A percentile compares a stretch with the other conserved stretches of the same genome.
Conservation (phyloP, 2,329 filamentous ascomycete species). For the Massarina eburnea region DNA sequence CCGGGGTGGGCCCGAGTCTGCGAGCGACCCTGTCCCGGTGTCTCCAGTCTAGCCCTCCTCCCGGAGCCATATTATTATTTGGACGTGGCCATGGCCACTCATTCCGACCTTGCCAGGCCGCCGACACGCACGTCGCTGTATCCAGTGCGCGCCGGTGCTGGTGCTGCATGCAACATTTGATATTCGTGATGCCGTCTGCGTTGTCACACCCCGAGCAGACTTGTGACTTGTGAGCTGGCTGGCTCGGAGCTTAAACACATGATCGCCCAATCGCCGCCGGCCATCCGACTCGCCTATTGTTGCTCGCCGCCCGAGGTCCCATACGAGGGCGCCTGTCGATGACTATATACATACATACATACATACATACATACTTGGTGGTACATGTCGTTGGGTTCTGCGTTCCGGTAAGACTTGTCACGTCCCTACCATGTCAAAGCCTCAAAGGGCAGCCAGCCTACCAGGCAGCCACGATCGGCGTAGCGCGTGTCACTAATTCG, state of each 20-base stretch:
- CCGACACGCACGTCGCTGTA: not conserved
- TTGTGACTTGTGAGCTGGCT: conserved; percentile 1
- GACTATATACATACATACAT: too few relatives aligned
- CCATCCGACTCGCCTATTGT: not conserved
- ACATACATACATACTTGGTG: too few relatives aligned
- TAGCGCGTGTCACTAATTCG: not conserved
- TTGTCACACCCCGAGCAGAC: not conserved
- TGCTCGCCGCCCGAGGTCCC: too few relatives aligned
- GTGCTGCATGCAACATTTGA: too few relatives aligned
- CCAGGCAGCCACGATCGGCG: not conserved
- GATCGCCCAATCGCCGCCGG: not conserved
- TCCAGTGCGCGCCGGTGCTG: not conserved
- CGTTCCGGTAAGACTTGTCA: too few relatives aligned
- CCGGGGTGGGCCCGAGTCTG: conserved; percentile 2
- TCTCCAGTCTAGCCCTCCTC: too few relatives aligned
- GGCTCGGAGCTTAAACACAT: not conserved
- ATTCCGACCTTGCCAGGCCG: not conserved
- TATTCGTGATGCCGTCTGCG: not conserved
- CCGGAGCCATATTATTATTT: not conserved
- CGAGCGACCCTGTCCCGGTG: not conserved
- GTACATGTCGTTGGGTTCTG: too few relatives aligned
- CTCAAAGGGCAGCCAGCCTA: too few relatives aligned
- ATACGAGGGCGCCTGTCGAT: too few relatives aligned
- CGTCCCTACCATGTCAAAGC: too few relatives aligned
- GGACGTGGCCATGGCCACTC: conserved; percentile 3